Base-by-base conservation (phyloP, 768 basidiomycete species). In the Lepiota brunneoincarnata region DNA sequence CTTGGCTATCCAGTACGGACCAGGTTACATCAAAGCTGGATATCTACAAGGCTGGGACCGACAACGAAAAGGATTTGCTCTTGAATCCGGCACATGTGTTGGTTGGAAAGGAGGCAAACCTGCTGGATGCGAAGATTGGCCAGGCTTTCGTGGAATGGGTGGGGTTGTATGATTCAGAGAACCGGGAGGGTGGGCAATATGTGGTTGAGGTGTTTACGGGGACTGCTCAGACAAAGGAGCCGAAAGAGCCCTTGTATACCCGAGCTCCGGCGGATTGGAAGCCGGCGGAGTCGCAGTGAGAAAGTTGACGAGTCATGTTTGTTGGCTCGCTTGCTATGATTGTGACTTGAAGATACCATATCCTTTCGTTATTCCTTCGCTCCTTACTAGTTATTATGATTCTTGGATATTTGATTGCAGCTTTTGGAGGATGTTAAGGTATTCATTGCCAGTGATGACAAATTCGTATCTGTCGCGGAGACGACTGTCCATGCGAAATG, bases 21-120 rank as follows among this genome's bases (percentile, higher is more conserved):
- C 45, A 59, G 0, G 69, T 78, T 18, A 72, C 64, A 0, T 61
- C 60, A 4, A 28, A 56, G 2, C 55, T 82, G 61, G 56, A 46
- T 9, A 65, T 77, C 20, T 82, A 71, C 62, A 73, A 74, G 49
- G 60, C 67, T 12, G 80, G 79, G 2, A 60, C 60, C 3, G 77
- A 80, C 28, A 61, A 68, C 2, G 60, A 70, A 23, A 61, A 66
- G 1, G 78, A 80, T 54, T 68, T 67, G 1, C 55, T 81, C 26
- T 70, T 82, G 23, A 82, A 80, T 54, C 81, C 80, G 0, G 79
- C 74, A 1, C 72, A 72, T 49, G 72, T 77, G 6, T 63, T 81
- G 20, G 59, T 73, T 10, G 72, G 75, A 0, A 61, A 67, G 15
- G 58, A 67, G 1, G 67, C 67, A 0, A 45, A 61, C 4, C 48